Evolutionary conservation across 2,329 filamentous ascomycete genomes (phyloP).

Genomic region (Ophiostoma angusticollis): DNA sequence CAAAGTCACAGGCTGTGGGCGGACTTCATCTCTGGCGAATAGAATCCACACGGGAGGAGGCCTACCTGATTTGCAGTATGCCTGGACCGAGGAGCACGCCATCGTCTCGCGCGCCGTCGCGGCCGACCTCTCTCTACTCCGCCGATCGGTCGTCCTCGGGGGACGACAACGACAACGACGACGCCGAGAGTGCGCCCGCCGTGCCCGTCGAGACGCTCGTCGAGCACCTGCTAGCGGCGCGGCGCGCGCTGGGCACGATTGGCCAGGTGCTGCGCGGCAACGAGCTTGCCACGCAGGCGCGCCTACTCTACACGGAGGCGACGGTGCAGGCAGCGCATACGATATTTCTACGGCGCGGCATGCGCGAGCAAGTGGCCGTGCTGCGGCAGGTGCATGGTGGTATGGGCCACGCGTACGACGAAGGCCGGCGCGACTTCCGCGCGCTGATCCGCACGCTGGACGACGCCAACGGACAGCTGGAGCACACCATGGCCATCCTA

Average conservation of each 20-base stretch:
- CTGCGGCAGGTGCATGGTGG: slow-evolving; percentile 37
- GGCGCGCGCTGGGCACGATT: slow-evolving; percentile 76
- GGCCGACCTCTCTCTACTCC: too few relatives aligned
- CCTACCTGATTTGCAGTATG: too few relatives aligned
- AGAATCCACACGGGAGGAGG: too few relatives aligned
- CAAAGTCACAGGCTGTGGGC: too few relatives aligned
- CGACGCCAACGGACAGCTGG: slow-evolving; percentile 49
- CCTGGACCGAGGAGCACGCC: too few relatives aligned
- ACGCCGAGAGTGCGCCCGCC: slow-evolving; percentile 25
- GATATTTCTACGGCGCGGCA: slow-evolving; percentile 51
- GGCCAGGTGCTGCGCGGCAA: slow-evolving; percentile 74
- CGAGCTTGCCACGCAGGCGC: slow-evolving; percentile 67
- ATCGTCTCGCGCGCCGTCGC: too few relatives aligned
- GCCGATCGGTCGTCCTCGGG: too few relatives aligned
- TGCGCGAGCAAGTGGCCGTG: slow-evolving; percentile 42
- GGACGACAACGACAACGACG: slow-evolving; percentile 12
- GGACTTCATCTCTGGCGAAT: too few relatives aligned
- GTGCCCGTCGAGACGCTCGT: slow-evolving; percentile 64
- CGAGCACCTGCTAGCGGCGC: slow-evolving; percentile 71
- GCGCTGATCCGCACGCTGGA: slow-evolving; percentile 53
- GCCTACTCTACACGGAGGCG: slow-evolving; percentile 63
- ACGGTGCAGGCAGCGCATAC: slow-evolving; percentile 59
- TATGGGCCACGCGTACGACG: slow-evolving; percentile 43
- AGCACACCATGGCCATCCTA: slow-evolving; percentile 53
- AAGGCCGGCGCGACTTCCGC: slow-evolving; percentile 46